Base-by-base conservation (phyloP, 768 basidiomycete species). In the Cystobasidium ongulense region DNA sequence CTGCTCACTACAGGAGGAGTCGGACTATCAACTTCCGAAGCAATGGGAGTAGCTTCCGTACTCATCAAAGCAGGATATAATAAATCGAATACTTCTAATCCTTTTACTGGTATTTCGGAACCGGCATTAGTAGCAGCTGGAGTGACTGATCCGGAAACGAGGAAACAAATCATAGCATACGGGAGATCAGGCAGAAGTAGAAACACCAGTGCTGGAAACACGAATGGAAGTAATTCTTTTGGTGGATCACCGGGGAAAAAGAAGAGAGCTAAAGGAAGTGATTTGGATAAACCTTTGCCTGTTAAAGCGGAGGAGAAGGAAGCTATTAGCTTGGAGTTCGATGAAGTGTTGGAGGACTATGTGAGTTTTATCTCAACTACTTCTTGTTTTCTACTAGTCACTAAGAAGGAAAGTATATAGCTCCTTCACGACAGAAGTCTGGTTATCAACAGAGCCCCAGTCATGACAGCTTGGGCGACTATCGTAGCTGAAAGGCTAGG, bases 391-490 rank as follows among this genome's bases (percentile, higher is more conserved):
- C 46, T 64, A n/a, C 25, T n/a, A 29, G 21, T n/a, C 13, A 33
- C 31, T 31, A 17, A 33, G 25, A 31, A 39, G 38, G 5, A 0
- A 23, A 68, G 66, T 27, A 15, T 70, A 5, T 74, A 92, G 90
- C 80, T 84, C 8, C 83, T 96, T 52, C 83, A 80, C 75, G 81
- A 80, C 23, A 88, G 91, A 76, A 84, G 83, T 8, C 84, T 86
- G 23, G 84, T 91, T 23, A 85, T 91, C 54, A 98, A 98, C 81
- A 88, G 95, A 27, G 94, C 95, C 0, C 95, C 95, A 0, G 84
- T 97, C 54, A 90, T 97, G 90, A 92, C 88, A 70, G 92, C 90
- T 1, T 98, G 95, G 95, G 87, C 91, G 1, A 89, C 85, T 64
- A 81, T 91, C 38, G 90, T 97, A 31, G 89, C 91, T 1, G 90